Percentiles rank a stretch among this genome's conserved stretches.
phyloP scores from a whole-genome alignment of 83 land plant genomes.

The Diphasiastrum complanatum region DNA sequence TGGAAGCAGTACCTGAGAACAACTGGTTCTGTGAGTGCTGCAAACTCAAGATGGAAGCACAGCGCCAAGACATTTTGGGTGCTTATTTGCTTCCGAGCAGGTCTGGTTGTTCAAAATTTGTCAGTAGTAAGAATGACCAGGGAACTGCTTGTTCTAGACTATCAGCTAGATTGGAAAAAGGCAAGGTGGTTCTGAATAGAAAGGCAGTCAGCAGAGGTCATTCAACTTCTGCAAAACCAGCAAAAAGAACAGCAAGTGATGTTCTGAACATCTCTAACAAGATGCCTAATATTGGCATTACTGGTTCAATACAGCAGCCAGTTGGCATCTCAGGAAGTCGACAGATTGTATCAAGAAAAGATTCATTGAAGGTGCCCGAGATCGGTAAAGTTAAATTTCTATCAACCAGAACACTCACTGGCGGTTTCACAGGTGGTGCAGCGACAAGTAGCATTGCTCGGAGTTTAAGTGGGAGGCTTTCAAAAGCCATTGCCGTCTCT shows the following conservation, averaged over 20 bases:
- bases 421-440: no score
- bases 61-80: slow-evolving; percentile 31
- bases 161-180: slow-evolving; percentile 24
- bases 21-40: slow-evolving; percentile 92
- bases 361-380: slow-evolving; percentile 19
- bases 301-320: neutral
- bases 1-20: slow-evolving; percentile 67
- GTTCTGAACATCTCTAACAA: no score
- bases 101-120: slow-evolving; percentile 4
- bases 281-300: neutral
- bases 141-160: slow-evolving; percentile 12
- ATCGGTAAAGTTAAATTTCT: slow-evolving; percentile 24
- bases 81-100: slow-evolving; percentile 12
- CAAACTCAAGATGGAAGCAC: slow-evolving; percentile 31
- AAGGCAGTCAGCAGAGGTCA: slow-evolving; percentile 16
- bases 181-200: slow-evolving; percentile 6
- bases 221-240: slow-evolving; percentile 12
- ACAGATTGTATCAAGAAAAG: slow-evolving; percentile 16
- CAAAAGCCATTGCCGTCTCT: no score
- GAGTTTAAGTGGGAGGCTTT: no score
- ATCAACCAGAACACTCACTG: neutral
- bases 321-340: neutral
- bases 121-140: slow-evolving; percentile 20
- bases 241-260: slow-evolving; percentile 35
- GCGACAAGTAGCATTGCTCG: no score